These are phyloP conservation scores for Phytopythium mirpurense DNA, from an alignment of 352 stramenopile genomes.

Conservation along the genomic window DNA sequence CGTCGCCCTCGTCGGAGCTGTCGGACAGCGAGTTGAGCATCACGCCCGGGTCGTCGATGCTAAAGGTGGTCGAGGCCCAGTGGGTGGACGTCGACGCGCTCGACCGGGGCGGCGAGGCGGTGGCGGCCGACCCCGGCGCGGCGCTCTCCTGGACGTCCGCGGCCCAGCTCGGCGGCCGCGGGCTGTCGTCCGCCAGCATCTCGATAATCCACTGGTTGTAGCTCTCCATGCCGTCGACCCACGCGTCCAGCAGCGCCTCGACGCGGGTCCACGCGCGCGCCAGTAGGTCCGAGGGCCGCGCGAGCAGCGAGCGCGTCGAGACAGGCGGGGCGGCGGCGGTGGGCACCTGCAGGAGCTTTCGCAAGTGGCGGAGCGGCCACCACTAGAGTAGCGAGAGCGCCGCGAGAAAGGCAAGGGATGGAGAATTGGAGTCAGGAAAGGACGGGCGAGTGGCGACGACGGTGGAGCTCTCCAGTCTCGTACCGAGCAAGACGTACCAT, in stretches of 20 bases:
- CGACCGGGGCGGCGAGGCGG: neutral
- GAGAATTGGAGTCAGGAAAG: no score
- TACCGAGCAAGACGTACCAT: neutral
- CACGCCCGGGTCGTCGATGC: neutral
- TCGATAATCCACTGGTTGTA: conserved; percentile 28
- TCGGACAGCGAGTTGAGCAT: conserved; percentile 10
- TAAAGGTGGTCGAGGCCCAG: neutral
- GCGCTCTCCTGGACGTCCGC: neutral
- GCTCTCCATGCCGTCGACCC: conserved; percentile 16
- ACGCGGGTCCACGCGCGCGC: neutral
- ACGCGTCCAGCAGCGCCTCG: conserved; percentile 6
- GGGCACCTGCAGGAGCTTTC: neutral
- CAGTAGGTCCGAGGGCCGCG: neutral
- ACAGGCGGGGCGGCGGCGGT: neutral
- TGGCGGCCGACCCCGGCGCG: neutral
- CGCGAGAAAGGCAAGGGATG: no score
- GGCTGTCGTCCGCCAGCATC: conserved; percentile 10
- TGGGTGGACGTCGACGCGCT: neutral
- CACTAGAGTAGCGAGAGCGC: neutral
- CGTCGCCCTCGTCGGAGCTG: conserved; percentile 1
- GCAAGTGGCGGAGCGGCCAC: neutral
- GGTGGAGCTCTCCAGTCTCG: no score
- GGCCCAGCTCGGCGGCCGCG: conserved; percentile 1
- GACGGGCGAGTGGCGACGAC: no score
- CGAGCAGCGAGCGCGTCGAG: neutral